These are phyloP conservation scores for Sedum album DNA, from an alignment of 164 flowering plant species.

Conservation along the genomic window DNA sequence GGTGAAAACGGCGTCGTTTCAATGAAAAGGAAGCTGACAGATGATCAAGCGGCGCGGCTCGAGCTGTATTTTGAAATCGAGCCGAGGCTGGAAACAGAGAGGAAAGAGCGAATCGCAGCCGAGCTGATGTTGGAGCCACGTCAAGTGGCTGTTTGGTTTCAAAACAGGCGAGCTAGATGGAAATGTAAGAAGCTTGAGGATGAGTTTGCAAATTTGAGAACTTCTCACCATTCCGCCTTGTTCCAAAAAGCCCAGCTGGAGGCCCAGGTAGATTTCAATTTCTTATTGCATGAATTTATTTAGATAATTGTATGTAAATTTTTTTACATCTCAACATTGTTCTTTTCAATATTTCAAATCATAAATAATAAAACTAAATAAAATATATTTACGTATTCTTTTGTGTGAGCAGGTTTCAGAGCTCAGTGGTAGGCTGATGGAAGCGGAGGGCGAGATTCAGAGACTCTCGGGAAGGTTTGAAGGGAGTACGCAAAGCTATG, in stretches of 20 bases:
- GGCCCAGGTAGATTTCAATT: background rate
- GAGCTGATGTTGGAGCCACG: slow-evolving; percentile 36
- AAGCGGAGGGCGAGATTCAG: background rate
- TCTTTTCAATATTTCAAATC: background rate
- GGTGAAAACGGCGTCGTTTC: background rate
- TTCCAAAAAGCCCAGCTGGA: slow-evolving; percentile 8
- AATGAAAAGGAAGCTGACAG: slow-evolving; percentile 28
- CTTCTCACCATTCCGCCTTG: background rate
- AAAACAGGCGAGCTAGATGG: slow-evolving; percentile 45
- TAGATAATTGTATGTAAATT: no score
- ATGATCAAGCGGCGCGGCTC: slow-evolving; percentile 32
- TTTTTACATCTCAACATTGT: no score
- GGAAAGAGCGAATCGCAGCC: slow-evolving; percentile 33
- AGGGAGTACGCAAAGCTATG: background rate
- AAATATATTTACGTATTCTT: no score
- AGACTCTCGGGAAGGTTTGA: background rate
- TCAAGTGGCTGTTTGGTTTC: slow-evolving; percentile 50
- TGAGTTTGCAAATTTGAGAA: slow-evolving; percentile 18
- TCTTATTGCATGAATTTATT: no score
- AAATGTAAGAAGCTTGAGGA: slow-evolving; percentile 36
- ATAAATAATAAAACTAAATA: no score
- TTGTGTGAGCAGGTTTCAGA: background rate
- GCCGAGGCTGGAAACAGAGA: slow-evolving; percentile 37
- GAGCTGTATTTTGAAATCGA: slow-evolving; percentile 28
- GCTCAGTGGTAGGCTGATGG: background rate